A percentile compares a stretch with the other conserved stretches of the same genome.
Conservation (phyloP, 208 protist genomes). For the Porcisia hertigi region DNA sequence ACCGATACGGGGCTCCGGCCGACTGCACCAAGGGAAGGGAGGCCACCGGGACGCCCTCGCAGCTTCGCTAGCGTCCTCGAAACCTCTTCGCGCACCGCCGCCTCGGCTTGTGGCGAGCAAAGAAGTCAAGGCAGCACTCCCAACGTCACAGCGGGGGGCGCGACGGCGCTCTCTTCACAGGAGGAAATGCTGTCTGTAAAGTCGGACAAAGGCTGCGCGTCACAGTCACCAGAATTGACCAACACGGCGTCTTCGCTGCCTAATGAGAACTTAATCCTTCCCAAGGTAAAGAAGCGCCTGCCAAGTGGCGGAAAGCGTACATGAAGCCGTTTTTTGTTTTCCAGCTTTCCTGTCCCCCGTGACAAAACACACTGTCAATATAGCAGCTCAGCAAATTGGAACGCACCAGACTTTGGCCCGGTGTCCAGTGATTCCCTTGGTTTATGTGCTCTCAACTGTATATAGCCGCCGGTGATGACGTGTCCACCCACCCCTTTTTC, state of each 20-base stretch:
- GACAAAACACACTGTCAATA: too few relatives aligned
- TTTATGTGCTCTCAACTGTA: too few relatives aligned
- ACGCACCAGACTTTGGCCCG: too few relatives aligned
- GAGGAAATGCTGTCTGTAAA: slow-evolving; percentile 13
- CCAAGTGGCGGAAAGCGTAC: slow-evolving; percentile 21
- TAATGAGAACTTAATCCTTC: slow-evolving; percentile 32
- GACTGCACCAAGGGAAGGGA: slow-evolving; percentile 54
- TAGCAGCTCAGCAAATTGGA: not conserved
- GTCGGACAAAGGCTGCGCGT: slow-evolving; percentile 1
- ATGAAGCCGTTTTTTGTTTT: not conserved
- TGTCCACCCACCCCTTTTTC: too few relatives aligned
- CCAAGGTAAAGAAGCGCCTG: slow-evolving; percentile 44
- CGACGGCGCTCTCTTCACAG: slow-evolving; percentile 19
- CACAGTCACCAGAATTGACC: not conserved
- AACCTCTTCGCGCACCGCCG: slow-evolving; percentile 15
- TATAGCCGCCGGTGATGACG: too few relatives aligned
- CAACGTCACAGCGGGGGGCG: slow-evolving; percentile 2
- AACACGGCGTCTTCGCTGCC: not conserved
- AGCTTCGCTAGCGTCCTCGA: slow-evolving; percentile 39
- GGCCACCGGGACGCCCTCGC: slow-evolving; percentile 37
- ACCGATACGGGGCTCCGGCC: slow-evolving; percentile 27
- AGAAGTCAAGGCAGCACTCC: slow-evolving; percentile 19
- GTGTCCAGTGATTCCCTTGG: too few relatives aligned
- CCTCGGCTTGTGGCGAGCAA: not conserved
- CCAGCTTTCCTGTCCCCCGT: too few relatives aligned